Percentiles rank a stretch among this genome's conserved stretches.
Conservation (phyloP, 345 rosid genomes). For the Brassica incana region DNA sequence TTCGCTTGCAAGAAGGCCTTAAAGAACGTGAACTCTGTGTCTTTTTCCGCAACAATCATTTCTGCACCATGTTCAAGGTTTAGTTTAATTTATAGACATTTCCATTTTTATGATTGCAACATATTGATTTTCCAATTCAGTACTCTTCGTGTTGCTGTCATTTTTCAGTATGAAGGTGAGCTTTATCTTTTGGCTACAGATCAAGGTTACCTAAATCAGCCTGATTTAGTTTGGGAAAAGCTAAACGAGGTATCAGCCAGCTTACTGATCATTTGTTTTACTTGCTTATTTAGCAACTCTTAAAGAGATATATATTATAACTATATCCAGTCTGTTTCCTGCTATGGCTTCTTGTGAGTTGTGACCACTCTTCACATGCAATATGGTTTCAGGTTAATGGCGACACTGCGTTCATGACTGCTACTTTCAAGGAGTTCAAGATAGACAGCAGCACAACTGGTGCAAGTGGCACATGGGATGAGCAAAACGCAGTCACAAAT, state of each 20-base stretch:
- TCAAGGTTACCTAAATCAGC: slow-evolving; percentile 93
- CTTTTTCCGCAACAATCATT: slow-evolving; percentile 96
- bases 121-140: background rate
- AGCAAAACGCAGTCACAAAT: slow-evolving; percentile 72
- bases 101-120: background rate
- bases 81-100: slow-evolving; percentile 28
- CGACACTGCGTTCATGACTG: slow-evolving; percentile 84
- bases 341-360: slow-evolving; percentile 15
- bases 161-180: slow-evolving; percentile 81
- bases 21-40: slow-evolving; percentile 96
- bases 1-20: slow-evolving; percentile 84
- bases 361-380: slow-evolving; percentile 11
- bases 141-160: background rate
- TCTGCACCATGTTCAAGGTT: slow-evolving; percentile 99
- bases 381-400: slow-evolving; percentile 80
- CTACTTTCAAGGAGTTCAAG: slow-evolving; percentile 87
- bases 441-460: slow-evolving; percentile 59
- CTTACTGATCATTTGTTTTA: background rate
- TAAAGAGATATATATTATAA: background rate
- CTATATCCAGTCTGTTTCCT: background rate
- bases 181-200: slow-evolving; percentile 98
- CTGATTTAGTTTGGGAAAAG: slow-evolving; percentile 97
- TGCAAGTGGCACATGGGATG: slow-evolving; percentile 74
- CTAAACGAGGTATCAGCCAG: slow-evolving; percentile 72
- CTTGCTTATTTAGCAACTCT: background rate